Evolutionary conservation across 148 eudicot species (phyloP).

Genomic region (Chenopodium suecicum): DNA sequence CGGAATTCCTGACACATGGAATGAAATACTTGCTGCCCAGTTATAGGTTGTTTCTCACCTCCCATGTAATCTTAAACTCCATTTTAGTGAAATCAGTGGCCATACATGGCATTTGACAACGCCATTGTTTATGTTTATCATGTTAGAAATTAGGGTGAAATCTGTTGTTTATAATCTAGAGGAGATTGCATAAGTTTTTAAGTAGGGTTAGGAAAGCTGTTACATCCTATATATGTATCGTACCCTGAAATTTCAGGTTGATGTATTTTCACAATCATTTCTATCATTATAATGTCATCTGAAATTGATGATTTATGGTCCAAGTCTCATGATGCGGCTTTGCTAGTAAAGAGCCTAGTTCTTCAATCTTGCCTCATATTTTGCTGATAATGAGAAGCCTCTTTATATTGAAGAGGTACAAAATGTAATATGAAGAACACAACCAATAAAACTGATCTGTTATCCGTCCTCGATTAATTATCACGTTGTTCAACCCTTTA

Average conservation of each 20-base stretch:
- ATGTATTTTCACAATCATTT: background rate
- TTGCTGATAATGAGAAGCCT: too few relatives aligned
- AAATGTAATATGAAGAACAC: too few relatives aligned
- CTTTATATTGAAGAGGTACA: too few relatives aligned
- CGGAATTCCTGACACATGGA: slow-evolving; percentile 67
- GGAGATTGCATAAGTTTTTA: background rate
- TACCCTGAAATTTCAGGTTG: slow-evolving; percentile 12
- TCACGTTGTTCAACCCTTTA: too few relatives aligned
- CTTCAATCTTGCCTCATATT: too few relatives aligned
- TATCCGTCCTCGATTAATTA: too few relatives aligned
- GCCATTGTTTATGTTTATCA: slow-evolving; percentile 9
- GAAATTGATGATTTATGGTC: background rate
- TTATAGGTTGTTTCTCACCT: slow-evolving; percentile 23
- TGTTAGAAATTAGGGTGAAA: slow-evolving; percentile 7
- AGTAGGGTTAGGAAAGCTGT: slow-evolving; percentile 21
- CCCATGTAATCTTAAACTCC: background rate
- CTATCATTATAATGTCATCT: background rate
- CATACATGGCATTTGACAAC: background rate
- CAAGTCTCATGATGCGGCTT: too few relatives aligned
- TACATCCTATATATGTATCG: background rate
- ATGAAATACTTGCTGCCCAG: slow-evolving; percentile 57
- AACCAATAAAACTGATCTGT: too few relatives aligned
- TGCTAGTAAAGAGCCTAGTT: too few relatives aligned
- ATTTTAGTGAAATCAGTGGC: background rate
- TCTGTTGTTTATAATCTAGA: slow-evolving; percentile 15